Evolutionary conservation across 345 rosid species (phyloP).

Genomic region (Pistacia atlantica): DNA sequence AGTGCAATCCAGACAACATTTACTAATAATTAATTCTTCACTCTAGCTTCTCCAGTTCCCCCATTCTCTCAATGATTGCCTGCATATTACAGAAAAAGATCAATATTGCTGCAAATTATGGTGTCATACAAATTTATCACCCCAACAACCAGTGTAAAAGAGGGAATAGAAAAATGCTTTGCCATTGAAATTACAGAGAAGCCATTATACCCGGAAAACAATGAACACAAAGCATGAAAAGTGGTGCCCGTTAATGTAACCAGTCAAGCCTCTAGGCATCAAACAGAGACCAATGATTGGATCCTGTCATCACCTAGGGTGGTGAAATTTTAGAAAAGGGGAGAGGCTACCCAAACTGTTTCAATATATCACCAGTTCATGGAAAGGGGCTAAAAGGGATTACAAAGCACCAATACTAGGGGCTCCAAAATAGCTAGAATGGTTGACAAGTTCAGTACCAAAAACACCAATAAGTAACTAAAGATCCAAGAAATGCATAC

Average conservation of each 20-base stretch:
- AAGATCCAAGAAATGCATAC: conserved; percentile 30
- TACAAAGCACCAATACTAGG: no score
- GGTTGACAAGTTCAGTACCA: no score
- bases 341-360: background rate
- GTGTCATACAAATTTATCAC: background rate
- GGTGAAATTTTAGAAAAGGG: background rate
- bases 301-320: background rate
- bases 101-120: background rate
- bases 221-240: background rate
- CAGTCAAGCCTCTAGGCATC: background rate
- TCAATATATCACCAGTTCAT: background rate
- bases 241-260: background rate
- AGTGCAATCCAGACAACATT: conserved; percentile 14
- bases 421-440: no score
- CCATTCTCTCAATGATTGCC: conserved; percentile 95
- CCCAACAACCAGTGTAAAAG: background rate
- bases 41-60: conserved; percentile 92
- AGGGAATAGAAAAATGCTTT: background rate
- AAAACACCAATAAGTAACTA: background rate
- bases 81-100: conserved; percentile 33
- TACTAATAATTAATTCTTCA: conserved; percentile 25
- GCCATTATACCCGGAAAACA: background rate
- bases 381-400: background rate
- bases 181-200: background rate
- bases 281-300: background rate